These are phyloP conservation scores for Capsicum chinense DNA, from an alignment of 257 asterid species.

Conservation along the genomic window DNA sequence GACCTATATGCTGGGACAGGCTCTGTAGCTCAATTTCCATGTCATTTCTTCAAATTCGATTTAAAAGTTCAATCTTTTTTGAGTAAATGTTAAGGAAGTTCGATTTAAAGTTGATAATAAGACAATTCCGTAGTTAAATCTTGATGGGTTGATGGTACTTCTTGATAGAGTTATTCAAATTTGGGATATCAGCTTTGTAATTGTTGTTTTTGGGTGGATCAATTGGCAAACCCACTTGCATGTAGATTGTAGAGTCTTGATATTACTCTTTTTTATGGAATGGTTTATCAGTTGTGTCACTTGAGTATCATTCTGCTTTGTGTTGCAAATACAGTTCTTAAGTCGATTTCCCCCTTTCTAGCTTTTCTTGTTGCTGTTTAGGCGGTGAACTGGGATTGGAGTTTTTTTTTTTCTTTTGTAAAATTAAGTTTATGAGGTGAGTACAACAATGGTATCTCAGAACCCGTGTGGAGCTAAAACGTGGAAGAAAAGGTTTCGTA, in stretches of 20 bases:
- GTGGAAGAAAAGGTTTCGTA: background rate
- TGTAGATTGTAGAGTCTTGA: slow-evolving; percentile 22
- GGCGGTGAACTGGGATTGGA: background rate
- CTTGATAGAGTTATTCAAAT: background rate
- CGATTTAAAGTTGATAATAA: background rate
- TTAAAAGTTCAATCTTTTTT: background rate
- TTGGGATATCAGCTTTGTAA: background rate
- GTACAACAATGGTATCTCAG: background rate
- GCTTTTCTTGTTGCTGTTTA: background rate
- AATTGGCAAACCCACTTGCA: background rate
- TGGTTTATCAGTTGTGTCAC: slow-evolving; percentile 1
- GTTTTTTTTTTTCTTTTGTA: background rate
- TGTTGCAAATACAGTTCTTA: background rate
- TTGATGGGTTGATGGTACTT: background rate
- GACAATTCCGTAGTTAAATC: background rate
- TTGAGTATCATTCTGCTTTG: background rate
- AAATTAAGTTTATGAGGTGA: background rate
- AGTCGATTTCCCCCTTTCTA: background rate
- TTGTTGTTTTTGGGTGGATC: background rate
- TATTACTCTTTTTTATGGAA: background rate
- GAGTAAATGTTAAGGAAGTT: background rate
- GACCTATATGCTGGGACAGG: background rate
- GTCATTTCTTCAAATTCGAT: slow-evolving; percentile 9
- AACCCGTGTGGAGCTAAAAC: background rate
- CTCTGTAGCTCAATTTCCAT: background rate